Evolutionary conservation across 2,329 filamentous ascomycete genomes (phyloP).

Genomic region (Pyrenophora teres): DNA sequence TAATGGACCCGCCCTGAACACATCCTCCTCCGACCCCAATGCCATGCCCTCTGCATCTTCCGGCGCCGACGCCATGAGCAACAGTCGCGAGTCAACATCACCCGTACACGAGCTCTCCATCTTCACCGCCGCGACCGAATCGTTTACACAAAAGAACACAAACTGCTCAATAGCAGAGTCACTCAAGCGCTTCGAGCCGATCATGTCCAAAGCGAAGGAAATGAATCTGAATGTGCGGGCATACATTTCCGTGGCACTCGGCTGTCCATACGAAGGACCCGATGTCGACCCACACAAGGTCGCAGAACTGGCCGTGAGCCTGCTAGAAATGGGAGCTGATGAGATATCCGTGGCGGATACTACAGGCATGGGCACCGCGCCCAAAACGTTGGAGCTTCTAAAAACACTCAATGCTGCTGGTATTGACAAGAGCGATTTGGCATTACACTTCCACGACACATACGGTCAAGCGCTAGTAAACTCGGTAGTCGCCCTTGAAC

Average conservation of each 20-base stretch:
- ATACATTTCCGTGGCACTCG: slow-evolving; percentile 74
- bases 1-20: slow-evolving; percentile 48
- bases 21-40: slow-evolving; percentile 51
- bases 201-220: slow-evolving; percentile 70
- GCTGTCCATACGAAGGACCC: slow-evolving; percentile 75
- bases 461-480: slow-evolving; percentile 87
- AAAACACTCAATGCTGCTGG: slow-evolving; percentile 68
- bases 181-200: slow-evolving; percentile 69
- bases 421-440: slow-evolving; percentile 71
- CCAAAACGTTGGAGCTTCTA: slow-evolving; percentile 67
- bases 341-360: slow-evolving; percentile 91
- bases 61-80: slow-evolving; percentile 41
- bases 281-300: slow-evolving; percentile 64
- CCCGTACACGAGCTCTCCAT: slow-evolving; percentile 68
- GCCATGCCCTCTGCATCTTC: slow-evolving; percentile 47
- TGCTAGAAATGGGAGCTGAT: slow-evolving; percentile 86
- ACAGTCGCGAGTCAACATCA: slow-evolving; percentile 15
- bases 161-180: slow-evolving; percentile 80
- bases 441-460: slow-evolving; percentile 88
- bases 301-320: slow-evolving; percentile 63
- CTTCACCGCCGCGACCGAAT: slow-evolving; percentile 81
- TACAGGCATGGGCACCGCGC: slow-evolving; percentile 86
- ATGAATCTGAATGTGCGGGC: slow-evolving; percentile 72
- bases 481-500: slow-evolving; percentile 74
- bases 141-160: slow-evolving; percentile 79